These are phyloP conservation scores for Dioscorea dumetorum DNA, from an alignment of 106 monocot genomes.

Conservation along the genomic window DNA sequence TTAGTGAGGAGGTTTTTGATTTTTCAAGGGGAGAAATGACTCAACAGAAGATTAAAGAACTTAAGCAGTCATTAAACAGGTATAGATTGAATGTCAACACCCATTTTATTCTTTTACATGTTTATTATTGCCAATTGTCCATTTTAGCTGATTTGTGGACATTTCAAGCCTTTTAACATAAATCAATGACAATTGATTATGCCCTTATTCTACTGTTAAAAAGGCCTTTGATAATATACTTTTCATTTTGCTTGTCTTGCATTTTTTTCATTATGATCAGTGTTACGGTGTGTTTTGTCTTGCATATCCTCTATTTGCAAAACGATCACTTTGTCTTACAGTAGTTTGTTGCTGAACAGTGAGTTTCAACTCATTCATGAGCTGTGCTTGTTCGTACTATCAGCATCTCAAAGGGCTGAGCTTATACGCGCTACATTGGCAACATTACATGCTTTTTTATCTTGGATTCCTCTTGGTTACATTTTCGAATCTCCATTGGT, in stretches of 20 bases:
- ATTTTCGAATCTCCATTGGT: slow-evolving; percentile 99
- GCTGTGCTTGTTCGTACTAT: slow-evolving; percentile 89
- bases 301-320: too few species aligned
- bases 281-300: too few species aligned
- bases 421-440: slow-evolving; percentile 86
- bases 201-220: too few species aligned
- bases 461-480: slow-evolving; percentile 97
- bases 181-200: too few species aligned
- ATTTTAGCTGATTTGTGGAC: too few species aligned
- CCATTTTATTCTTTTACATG: too few species aligned
- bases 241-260: too few species aligned
- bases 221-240: too few species aligned
- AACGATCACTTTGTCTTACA: too few species aligned
- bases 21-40: slow-evolving; percentile 99
- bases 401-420: slow-evolving; percentile 91
- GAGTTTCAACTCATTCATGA: slow-evolving; percentile 99
- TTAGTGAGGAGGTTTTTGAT: slow-evolving; percentile 99
- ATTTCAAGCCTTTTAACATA: too few species aligned
- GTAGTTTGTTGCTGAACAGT: slow-evolving; percentile 27
- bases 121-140: too few species aligned
- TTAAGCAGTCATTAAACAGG: slow-evolving; percentile 95
- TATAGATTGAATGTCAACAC: slow-evolving; percentile 1
- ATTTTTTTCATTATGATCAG: too few species aligned
- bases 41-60: slow-evolving; percentile 89
- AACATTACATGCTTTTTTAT: slow-evolving; percentile 95